A percentile compares a stretch with the other conserved stretches of the same genome.
Conservation (phyloP, 2,329 filamentous ascomycete species). For the Biscogniauxia mediterranea region DNA sequence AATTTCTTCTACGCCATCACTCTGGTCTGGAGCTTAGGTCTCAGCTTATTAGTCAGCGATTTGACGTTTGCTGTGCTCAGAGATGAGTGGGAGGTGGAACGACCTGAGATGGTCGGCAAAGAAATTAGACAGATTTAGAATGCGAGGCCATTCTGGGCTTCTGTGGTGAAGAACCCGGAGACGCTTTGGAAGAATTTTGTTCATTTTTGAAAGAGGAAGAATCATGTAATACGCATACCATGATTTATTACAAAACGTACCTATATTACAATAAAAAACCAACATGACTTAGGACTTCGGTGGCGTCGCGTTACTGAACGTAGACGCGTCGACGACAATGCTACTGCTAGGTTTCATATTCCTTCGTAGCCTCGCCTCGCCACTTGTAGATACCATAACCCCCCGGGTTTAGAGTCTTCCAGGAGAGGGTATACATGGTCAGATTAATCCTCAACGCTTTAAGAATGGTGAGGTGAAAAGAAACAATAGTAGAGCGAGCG, state of each 20-base stretch:
- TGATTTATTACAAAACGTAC: background rate
- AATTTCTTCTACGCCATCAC: constrained; percentile 99
- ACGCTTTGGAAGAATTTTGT: background rate
- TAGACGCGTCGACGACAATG: no score
- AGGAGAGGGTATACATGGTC: no score
- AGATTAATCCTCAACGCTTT: no score
- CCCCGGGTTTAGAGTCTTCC: no score
- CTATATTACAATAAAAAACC: background rate
- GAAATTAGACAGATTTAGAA: constrained; percentile 78
- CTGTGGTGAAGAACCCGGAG: background rate
- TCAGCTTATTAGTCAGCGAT: constrained; percentile 85
- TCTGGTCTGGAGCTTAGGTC: constrained; percentile 91
- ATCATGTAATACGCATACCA: background rate
- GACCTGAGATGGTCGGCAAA: constrained; percentile 86
- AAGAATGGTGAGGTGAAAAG: no score
- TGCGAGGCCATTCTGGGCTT: background rate
- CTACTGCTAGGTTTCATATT: no score
- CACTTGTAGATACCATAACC: no score
- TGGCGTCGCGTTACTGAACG: no score
- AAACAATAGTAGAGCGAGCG: no score
- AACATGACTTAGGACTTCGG: background rate
- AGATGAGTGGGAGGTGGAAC: constrained; percentile 90
- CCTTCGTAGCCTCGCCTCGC: no score
- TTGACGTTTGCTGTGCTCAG: constrained; percentile 82
- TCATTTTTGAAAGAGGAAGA: background rate